Evolutionary conservation across 352 stramenopile genomes (phyloP), one percentile per base, ranked within the genome.

Genomic region (Aphanomyces euteiches): DNA sequence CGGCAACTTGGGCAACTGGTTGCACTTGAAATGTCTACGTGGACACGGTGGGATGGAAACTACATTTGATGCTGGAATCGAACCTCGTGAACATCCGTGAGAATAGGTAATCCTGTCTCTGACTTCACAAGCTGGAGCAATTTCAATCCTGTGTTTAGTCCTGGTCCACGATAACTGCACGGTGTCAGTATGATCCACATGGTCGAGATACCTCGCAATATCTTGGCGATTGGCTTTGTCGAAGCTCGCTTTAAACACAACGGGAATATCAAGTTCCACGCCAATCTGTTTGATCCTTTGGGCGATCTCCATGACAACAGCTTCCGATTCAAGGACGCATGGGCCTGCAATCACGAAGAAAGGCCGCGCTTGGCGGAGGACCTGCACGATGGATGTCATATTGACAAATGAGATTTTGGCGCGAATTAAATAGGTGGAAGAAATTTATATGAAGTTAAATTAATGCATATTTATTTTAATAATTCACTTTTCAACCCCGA

Each of bases 171-270:
- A 70, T 89, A 95, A 67, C 85, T 94, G 41, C 6, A 38, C n/a
- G 3, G 5, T 47, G 10, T 3, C 13, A 17, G 38, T 28, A 17
- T 47, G 28, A 8, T 13, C 15, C 3, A 4, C 3, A 13, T 48
- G 28, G 28, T 28, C 28, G 28, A 28, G 28, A 28, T 71, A 82
- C 75, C 80, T 85, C 40, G 74, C 77, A 40, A 93, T 73, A 50
- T 93, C 81, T 73, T 95, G 87, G 10, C 89, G 85, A 65, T 96
- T 96, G 37, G 89, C 88, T 60, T 96, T 96, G 78, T 96, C 89
- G 64, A 93, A 96, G 66, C 87, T 95, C 0, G 85, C 87, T 67
- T 96, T 96, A 77, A 96, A 96, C 66, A 96, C 75, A 37, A 93
- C 81, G 7, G 85, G 85, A 65, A 95, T 91, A 43, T 84, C 53